Percentiles rank a stretch among this genome's conserved stretches.
Conservation (phyloP, 495 filamentous ascomycete genomes). For the Aspergillus mulundensis region DNA sequence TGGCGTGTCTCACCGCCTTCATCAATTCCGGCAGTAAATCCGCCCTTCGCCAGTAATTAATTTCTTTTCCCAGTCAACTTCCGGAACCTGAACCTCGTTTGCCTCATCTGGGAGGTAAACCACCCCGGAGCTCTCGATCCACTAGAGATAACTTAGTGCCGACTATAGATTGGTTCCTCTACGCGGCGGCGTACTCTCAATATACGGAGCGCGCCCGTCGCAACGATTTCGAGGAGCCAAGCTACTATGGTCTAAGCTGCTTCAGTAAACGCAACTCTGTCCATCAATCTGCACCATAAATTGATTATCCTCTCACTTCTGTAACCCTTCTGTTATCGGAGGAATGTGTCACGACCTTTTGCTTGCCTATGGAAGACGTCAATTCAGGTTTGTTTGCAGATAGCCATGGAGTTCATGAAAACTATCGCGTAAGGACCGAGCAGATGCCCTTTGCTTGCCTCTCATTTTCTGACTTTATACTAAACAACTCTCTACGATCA, state of each 20-base stretch:
- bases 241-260: slow-evolving; percentile 6
- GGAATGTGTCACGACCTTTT: slow-evolving; percentile 19
- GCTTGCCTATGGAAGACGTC: slow-evolving; percentile 3
- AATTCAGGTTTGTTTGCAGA: slow-evolving; percentile 11
- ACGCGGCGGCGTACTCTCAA: background rate
- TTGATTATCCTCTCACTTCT: background rate
- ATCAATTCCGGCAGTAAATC: slow-evolving; percentile 8
- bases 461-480: background rate
- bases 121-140: background rate
- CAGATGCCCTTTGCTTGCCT: background rate
- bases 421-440: slow-evolving; percentile 32
- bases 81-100: background rate
- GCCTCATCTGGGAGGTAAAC: background rate
- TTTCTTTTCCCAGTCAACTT: slow-evolving; percentile 3
- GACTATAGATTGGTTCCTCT: background rate
- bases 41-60: background rate
- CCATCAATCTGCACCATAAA: background rate
- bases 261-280: background rate
- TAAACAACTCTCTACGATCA: slow-evolving; percentile 12
- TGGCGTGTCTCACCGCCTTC: slow-evolving; percentile 19
- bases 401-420: slow-evolving; percentile 43
- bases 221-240: slow-evolving; percentile 1
- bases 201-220: background rate
- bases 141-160: background rate
- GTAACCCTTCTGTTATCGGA: background rate